A percentile compares a stretch with the other conserved stretches of the same genome.
Evolutionary conservation across 345 rosid species (phyloP).

Genomic region (Iberis pinnata): DNA sequence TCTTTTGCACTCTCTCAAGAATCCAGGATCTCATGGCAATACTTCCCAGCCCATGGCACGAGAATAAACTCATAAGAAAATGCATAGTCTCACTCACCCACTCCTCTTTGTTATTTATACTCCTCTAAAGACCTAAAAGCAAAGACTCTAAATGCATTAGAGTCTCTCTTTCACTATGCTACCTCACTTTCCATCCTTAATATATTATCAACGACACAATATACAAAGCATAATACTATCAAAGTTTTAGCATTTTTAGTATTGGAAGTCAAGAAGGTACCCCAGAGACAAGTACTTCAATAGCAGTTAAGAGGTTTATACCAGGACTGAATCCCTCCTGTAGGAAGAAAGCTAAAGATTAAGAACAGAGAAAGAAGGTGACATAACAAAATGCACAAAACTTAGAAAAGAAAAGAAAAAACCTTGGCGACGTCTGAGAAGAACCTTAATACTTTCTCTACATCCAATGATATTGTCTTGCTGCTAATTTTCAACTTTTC

Average conservation of each 20-base stretch:
- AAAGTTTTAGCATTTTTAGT: conserved; percentile 9
- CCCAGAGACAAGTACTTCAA: conserved; percentile 85
- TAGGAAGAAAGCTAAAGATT: conserved; percentile 22
- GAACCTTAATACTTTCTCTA: conserved; percentile 45
- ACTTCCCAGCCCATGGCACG: no score
- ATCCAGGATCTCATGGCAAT: no score
- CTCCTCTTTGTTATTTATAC: no score
- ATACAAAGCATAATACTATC: conserved; percentile 11
- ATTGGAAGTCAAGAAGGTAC: conserved; percentile 40
- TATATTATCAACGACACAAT: no score
- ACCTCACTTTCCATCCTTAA: no score
- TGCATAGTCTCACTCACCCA: no score
- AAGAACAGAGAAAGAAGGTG: conserved; percentile 3
- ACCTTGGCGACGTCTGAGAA: conserved; percentile 73
- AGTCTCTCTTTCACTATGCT: no score
- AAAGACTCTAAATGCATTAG: no score
- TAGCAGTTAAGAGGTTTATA: conserved; percentile 77
- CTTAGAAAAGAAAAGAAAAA: conserved; percentile 25
- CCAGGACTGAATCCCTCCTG: conserved; percentile 87
- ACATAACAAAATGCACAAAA: background rate
- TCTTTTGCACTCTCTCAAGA: no score
- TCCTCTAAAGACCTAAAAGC: no score
- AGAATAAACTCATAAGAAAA: no score
- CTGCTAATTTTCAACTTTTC: conserved; percentile 86
- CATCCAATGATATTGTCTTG: conserved; percentile 75